These are phyloP conservation scores for Phytophthora pistaciae DNA, from an alignment of 352 stramenopile genomes.

Conservation along the genomic window DNA sequence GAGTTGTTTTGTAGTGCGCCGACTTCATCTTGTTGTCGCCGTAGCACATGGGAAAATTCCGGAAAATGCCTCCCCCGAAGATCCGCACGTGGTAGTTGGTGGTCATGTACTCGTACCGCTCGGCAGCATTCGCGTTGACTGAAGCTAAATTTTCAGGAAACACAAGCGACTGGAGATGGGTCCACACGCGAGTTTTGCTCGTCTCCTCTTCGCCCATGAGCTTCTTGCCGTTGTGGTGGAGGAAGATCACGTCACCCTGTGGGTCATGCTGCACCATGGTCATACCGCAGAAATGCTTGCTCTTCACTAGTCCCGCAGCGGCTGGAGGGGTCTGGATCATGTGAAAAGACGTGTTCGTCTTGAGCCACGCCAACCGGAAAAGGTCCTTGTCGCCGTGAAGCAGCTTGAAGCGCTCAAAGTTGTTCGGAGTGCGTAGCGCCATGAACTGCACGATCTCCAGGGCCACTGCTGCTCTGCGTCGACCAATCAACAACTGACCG, in stretches of 20 bases:
- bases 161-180: constrained; percentile 35
- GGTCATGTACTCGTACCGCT: constrained; percentile 31
- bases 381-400: constrained; percentile 65
- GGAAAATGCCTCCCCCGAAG: constrained; percentile 20
- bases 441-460: constrained; percentile 52
- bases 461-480: constrained; percentile 31
- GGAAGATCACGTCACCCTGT: constrained; percentile 45
- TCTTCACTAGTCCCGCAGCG: constrained; percentile 44
- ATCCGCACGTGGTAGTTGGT: constrained; percentile 34
- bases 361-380: constrained; percentile 64
- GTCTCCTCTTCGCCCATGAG: constrained; percentile 23
- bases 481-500: constrained; percentile 61
- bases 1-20: constrained; percentile 24
- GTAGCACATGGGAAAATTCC: constrained; percentile 31
- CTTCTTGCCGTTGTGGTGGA: constrained; percentile 63
- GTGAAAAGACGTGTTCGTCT: constrained; percentile 50
- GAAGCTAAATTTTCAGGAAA: constrained; percentile 21
- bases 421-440: constrained; percentile 34
- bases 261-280: constrained; percentile 60
- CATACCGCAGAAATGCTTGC: constrained; percentile 55
- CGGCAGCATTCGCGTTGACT: constrained; percentile 2
- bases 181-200: constrained; percentile 28
- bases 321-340: constrained; percentile 55
- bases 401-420: constrained; percentile 46
- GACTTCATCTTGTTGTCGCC: constrained; percentile 39